phyloP scores from a whole-genome alignment of 345 rosid genomes.

The Eutrema yunnanense region DNA sequence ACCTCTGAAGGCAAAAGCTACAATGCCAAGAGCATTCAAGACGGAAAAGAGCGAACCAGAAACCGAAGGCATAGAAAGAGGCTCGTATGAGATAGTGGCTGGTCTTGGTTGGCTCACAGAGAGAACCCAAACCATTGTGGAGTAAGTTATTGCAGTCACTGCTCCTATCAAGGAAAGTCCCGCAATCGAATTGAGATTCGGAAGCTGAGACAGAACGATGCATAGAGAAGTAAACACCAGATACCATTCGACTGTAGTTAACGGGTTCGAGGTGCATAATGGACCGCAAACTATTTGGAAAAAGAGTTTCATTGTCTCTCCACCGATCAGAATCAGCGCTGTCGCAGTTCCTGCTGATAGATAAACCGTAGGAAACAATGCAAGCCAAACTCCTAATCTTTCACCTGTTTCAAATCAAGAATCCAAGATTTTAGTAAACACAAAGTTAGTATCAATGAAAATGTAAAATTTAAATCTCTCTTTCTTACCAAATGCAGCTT shows the following conservation, averaged over 20 bases:
- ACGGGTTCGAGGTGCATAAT: slow-evolving; percentile 73
- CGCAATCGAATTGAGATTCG: slow-evolving; percentile 94
- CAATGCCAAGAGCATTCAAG: slow-evolving; percentile 88
- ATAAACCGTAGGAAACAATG: slow-evolving; percentile 90
- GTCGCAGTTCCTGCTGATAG: slow-evolving; percentile 96
- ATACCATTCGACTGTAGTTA: slow-evolving; percentile 95
- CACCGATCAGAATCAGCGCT: slow-evolving; percentile 85
- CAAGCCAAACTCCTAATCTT: slow-evolving; percentile 87
- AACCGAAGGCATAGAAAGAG: slow-evolving; percentile 56
- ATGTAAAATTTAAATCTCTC: neutral
- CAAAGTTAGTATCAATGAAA: neutral
- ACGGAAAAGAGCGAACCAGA: slow-evolving; percentile 61
- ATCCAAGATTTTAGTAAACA: neutral
- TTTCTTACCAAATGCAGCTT: slow-evolving; percentile 89
- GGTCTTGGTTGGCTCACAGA: slow-evolving; percentile 93
- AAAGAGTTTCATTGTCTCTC: slow-evolving; percentile 91
- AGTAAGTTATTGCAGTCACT: slow-evolving; percentile 83
- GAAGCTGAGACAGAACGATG: slow-evolving; percentile 94
- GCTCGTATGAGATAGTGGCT: slow-evolving; percentile 65
- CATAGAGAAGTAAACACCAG: slow-evolving; percentile 90
- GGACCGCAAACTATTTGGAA: slow-evolving; percentile 95
- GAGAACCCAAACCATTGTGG: slow-evolving; percentile 95
- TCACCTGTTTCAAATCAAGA: slow-evolving; percentile 50
- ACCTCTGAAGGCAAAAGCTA: slow-evolving; percentile 92
- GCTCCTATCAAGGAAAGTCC: slow-evolving; percentile 95